Base-by-base conservation (phyloP, 2,329 filamentous ascomycete species). In the Penicillium sp. region DNA sequence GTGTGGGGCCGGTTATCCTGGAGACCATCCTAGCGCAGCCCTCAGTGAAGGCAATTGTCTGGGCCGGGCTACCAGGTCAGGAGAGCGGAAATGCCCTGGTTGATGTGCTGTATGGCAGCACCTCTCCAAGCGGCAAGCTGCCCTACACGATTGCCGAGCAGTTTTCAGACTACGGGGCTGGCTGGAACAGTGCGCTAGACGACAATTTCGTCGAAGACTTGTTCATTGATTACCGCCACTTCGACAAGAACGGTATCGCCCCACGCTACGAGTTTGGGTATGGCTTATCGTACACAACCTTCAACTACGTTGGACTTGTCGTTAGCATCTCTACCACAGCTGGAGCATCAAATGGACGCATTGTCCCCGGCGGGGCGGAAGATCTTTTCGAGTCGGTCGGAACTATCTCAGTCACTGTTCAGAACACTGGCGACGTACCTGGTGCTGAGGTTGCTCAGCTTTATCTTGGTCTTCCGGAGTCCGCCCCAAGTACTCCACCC, bases 31-130 rank as follows among this genome's bases (percentile, higher is more conserved):
- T 85, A 55, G 82, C 87, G 43, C 81, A 88, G 55, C 75, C 81
- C 16, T 87, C 87, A 57, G 81, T 89, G 29, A 87, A 84, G 2
- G 85, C 81, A 1, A 75, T 89, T 33, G 76, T 89, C 1, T 84
- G 85, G 66, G 85, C 84, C 2, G 85, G 88, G 61, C 73, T 88
- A 0, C 86, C 86, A 0, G 87, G 87, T 0, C 84, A 80, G 47
- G 77, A 81, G 60, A 76, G 73, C 29, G 79, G 79, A 31, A 79
- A 79, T 39, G 72, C 74, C 1, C 69, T 81, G 13, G 75, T 71
- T 4, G 79, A 81, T 34, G 70, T 81, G 11, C 64, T 81, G 1
- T 81, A 78, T 59, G 79, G 79, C 3, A 65, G 67, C n/a, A 62
- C 69, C 4, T 72, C 72, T 6, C 78, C 78, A 1, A 76, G 70